phyloP scores from a whole-genome alignment of 371 early-diverging fungal species.

The Mucor sp. region DNA sequence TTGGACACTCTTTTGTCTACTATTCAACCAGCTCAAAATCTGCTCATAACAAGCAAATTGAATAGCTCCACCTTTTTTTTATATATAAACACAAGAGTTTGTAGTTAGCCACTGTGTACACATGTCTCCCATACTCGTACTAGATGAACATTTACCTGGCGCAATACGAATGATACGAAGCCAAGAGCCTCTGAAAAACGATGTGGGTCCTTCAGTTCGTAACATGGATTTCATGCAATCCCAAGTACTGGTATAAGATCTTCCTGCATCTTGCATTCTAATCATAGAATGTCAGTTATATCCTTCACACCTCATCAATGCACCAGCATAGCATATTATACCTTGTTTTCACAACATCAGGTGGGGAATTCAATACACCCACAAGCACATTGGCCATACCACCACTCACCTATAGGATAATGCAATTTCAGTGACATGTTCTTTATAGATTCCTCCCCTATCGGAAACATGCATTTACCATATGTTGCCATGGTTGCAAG shows the following conservation, averaged over 20 bases:
- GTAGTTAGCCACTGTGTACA: not conserved
- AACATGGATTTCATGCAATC: slow-evolving; percentile 45
- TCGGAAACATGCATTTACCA: slow-evolving; percentile 29
- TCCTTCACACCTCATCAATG: too few relatives aligned
- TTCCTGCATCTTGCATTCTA: slow-evolving; percentile 56
- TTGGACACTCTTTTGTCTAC: not conserved
- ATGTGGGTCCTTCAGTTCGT: slow-evolving; percentile 41
- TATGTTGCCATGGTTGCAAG: slow-evolving; percentile 49
- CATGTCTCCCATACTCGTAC: not conserved
- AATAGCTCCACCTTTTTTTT: slow-evolving; percentile 42
- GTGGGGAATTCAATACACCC: slow-evolving; percentile 53
- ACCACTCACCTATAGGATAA: slow-evolving; percentile 32
- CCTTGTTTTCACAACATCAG: slow-evolving; percentile 52
- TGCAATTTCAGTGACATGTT: too few relatives aligned
- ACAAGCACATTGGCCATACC: slow-evolving; percentile 55
- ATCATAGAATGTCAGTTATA: not conserved
- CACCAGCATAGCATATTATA: not conserved
- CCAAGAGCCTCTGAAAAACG: slow-evolving; percentile 54
- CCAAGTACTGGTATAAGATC: slow-evolving; percentile 41
- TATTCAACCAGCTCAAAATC: slow-evolving; percentile 34
- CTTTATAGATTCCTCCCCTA: too few relatives aligned
- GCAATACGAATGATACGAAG: slow-evolving; percentile 55
- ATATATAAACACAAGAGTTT: not conserved
- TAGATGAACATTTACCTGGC: slow-evolving; percentile 35
- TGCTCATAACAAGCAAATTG: slow-evolving; percentile 52